Evolutionary conservation across 345 rosid species (phyloP), one percentile per base, ranked within the genome.

Genomic region (Cochlearia excelsa): DNA sequence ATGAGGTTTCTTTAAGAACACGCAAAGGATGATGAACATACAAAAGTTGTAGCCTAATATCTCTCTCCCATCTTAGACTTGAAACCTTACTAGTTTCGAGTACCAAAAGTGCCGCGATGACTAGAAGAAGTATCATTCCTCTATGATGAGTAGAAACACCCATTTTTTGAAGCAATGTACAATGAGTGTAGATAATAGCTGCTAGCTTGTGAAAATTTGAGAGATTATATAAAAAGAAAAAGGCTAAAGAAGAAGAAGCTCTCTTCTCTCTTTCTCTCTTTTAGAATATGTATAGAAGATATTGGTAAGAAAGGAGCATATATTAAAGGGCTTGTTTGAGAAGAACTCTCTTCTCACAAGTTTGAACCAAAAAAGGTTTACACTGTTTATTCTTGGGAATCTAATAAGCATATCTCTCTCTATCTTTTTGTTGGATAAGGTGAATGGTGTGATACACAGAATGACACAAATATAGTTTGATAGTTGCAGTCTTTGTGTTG

Each of bases 341-440:
- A 71, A 71, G 38, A 71, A 76, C 82, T 78, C 80, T 79, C 48
- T 78, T 73, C 82, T 80, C 85, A 80, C 87, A 84, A 79, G 83
- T 84, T 87, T 81, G 95, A 89, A 81, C 83, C 41, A 55, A 69
- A 79, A 89, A 81, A 82, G 84, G 60, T 66, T 49, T 45, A 67
- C 80, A 71, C 54, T 70, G 34, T 79, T 77, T 70, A 30, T 79
- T 77, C 77, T 72, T 72, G 81, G 85, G 90, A 16, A 16, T 0
- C 84, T 78, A 87, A 77, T 71, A 84, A 81, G 86, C 76, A 81
- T 82, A 84, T 81, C 69, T 78, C 66, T 72, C 50, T 51, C 72
- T 68, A 3, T 37, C 3, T 34, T 48, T 34, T 57, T 50, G 52
- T 52, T 60, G 56, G 62, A 54, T 61, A 68, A 61, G 67, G 51